A percentile compares a stretch with the other conserved stretches of the same genome.
These are phyloP conservation scores for Cyberlindnera petersonii DNA, from an alignment of 805 yeast genomes.

Conservation along the genomic window DNA sequence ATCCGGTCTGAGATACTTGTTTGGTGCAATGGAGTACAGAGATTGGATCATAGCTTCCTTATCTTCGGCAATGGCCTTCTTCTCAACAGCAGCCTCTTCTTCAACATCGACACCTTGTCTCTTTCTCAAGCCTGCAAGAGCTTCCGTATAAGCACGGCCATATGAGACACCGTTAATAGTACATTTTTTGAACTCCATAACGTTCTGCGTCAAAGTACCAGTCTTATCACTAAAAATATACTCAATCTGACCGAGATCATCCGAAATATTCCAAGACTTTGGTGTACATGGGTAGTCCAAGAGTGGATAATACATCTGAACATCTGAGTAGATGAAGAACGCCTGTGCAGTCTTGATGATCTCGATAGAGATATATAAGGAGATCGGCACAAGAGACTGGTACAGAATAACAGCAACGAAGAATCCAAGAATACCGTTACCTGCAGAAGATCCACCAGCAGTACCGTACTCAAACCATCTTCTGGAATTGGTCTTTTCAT, in stretches of 20 bases:
- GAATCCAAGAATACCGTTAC: constrained; percentile 67
- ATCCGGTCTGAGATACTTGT: constrained; percentile 44
- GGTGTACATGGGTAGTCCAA: constrained; percentile 82
- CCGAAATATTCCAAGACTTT: constrained; percentile 80
- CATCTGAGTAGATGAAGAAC: constrained; percentile 72
- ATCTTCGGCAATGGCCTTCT: constrained; percentile 52
- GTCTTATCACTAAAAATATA: constrained; percentile 83
- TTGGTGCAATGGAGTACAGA: constrained; percentile 36
- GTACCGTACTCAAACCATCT: constrained; percentile 67
- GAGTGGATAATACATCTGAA: constrained; percentile 60
- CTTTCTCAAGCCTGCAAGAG: constrained; percentile 72
- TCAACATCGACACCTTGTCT: constrained; percentile 76
- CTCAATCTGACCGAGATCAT: constrained; percentile 83
- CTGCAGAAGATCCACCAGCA: constrained; percentile 59
- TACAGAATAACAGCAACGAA: constrained; percentile 74
- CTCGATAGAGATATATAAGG: constrained; percentile 77
- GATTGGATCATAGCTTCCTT: constrained; percentile 53
- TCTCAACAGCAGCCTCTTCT: constrained; percentile 49
- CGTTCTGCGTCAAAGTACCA: constrained; percentile 78
- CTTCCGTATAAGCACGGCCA: constrained; percentile 82
- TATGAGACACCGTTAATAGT: constrained; percentile 69
- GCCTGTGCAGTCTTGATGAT: constrained; percentile 82
- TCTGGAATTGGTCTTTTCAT: constrained; percentile 45
- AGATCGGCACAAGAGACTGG: constrained; percentile 79
- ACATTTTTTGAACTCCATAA: constrained; percentile 83